phyloP scores from a whole-genome alignment of 2,329 filamentous ascomycete genomes.

The Aspergillus calidoustus region DNA sequence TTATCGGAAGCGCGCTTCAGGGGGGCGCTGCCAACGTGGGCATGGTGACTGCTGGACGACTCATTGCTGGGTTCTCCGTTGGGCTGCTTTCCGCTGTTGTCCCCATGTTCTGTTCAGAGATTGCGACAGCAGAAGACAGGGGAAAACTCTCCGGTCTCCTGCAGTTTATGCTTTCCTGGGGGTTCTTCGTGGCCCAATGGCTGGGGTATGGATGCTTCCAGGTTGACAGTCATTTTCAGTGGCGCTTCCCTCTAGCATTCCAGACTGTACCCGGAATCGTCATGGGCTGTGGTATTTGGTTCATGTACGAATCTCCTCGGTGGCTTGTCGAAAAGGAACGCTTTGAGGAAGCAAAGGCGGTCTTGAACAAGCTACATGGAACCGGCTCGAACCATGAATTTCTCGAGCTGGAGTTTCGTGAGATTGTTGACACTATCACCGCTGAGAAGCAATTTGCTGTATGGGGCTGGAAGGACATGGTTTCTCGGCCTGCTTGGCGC shows the following conservation, averaged over 20 bases:
- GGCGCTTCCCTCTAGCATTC: constrained; percentile 48
- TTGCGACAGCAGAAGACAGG: constrained; percentile 37
- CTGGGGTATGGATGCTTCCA: constrained; percentile 42
- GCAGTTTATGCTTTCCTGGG: constrained; percentile 45
- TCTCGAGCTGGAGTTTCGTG: constrained; percentile 45
- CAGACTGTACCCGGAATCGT: constrained; percentile 45
- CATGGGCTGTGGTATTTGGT: constrained; percentile 35
- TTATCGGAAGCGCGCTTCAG: constrained; percentile 12
- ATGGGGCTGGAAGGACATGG: constrained; percentile 43
- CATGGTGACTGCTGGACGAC: constrained; percentile 16
- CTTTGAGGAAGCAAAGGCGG: constrained; percentile 26
- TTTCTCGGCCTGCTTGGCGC: constrained; percentile 51
- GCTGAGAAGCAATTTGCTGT: constrained; percentile 41
- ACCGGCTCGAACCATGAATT: constrained; percentile 20
- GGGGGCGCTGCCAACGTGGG: constrained; percentile 13
- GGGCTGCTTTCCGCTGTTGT: constrained; percentile 18
- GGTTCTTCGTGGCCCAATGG: constrained; percentile 46
- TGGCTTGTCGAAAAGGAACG: constrained; percentile 33
- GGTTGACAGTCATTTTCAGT: constrained; percentile 11
- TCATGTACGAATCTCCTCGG: constrained; percentile 36
- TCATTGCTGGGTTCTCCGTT: constrained; percentile 14
- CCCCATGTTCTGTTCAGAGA: constrained; percentile 39
- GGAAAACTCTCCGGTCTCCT: constrained; percentile 36
- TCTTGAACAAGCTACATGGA: constrained; percentile 25
- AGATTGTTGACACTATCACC: constrained; percentile 45